Base-by-base conservation (phyloP, 1,284 basidiomycete species). In the Apiotrichum siamense region DNA sequence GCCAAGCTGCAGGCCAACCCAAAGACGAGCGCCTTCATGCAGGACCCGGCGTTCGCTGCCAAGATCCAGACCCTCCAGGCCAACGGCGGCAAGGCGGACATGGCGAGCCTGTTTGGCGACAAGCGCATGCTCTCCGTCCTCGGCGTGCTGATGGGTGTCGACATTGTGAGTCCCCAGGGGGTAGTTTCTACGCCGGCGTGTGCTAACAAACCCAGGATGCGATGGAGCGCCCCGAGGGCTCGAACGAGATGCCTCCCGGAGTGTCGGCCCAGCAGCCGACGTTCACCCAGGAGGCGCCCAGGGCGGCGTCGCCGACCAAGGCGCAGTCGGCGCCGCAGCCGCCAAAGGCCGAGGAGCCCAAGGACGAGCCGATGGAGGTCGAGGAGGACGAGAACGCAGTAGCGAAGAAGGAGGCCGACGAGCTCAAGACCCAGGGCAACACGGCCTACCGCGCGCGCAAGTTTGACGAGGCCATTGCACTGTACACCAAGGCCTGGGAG, bases 131-230 rank as follows among this genome's bases (percentile, higher is more conserved):
- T 97, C 59, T 71, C 74, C 64, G 91, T 92, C 20, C 80, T 97
- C 54, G 93, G 93, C 57, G 93, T 84, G 11, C 79, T 91, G 54
- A 92, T 97, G 87, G 91, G 91, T 43, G 81, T 97, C 61, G 91
- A 97, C 73, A 81, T 97, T 71, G 72, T 73, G 50, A 63, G 72
- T 38, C 18, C 18, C 10, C 47, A 13, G 36, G 27, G 17, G 25
- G 26, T 31, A 23, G 43, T 36, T 49, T 38, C 4, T 17, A 15
- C 4, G 25, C n/a, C n/a, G n/a, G n/a, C n/a, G n/a, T n/a, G 2
- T 44, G 37, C 37, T 18, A 17, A 10, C 31, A 38, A 15, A 27
- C 47, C 21, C 33, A 35, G 33, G 33, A 89, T 72, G 90, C 86
- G 45, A 88, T 88, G 73, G 79, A 83, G 52, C 80, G 91, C 51